Percentiles rank a stretch among this genome's conserved stretches.
Conservation (phyloP, 2,329 filamentous ascomycete species). For the Cephalotrichum gorgonifer region DNA sequence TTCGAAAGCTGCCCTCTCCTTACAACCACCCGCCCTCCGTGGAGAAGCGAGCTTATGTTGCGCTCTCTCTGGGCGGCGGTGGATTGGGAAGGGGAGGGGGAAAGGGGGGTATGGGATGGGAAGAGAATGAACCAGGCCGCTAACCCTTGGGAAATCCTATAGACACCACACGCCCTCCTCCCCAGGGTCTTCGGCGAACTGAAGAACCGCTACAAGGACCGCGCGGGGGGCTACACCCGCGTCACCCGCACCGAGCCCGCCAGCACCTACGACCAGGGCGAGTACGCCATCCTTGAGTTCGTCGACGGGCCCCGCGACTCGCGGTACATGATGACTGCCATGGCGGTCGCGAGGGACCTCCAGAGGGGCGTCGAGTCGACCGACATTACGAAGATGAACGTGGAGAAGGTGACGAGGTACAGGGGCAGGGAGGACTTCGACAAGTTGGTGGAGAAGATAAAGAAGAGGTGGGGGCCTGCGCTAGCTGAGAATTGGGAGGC, state of each 20-base stretch:
- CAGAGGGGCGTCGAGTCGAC: conserved; percentile 47
- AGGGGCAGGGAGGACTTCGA: conserved; percentile 61
- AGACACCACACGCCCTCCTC: conserved; percentile 61
- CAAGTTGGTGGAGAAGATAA: conserved; percentile 40
- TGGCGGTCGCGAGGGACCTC: conserved; percentile 60
- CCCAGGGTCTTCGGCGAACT: conserved; percentile 85
- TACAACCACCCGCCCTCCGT: neutral
- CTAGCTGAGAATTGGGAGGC: conserved; percentile 7
- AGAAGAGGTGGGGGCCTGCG: conserved; percentile 18
- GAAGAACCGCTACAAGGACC: conserved; percentile 62
- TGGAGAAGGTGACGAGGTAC: conserved; percentile 70
- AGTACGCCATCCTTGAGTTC: conserved; percentile 84
- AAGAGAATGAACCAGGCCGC: too few relatives aligned
- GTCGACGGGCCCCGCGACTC: conserved; percentile 92
- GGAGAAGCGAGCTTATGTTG: neutral
- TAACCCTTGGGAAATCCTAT: neutral
- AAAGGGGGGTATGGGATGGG: neutral
- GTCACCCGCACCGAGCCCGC: conserved; percentile 85
- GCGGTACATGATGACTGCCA: conserved; percentile 88
- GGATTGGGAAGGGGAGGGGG: too few relatives aligned
- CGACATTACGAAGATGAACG: conserved; percentile 66
- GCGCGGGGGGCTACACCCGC: conserved; percentile 89
- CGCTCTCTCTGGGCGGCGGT: too few relatives aligned
- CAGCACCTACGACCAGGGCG: conserved; percentile 73
- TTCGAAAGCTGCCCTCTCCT: too few relatives aligned